Evolutionary conservation across 2,329 filamentous ascomycete genomes (phyloP).

Genomic region (Microsporum ferrugineum): DNA sequence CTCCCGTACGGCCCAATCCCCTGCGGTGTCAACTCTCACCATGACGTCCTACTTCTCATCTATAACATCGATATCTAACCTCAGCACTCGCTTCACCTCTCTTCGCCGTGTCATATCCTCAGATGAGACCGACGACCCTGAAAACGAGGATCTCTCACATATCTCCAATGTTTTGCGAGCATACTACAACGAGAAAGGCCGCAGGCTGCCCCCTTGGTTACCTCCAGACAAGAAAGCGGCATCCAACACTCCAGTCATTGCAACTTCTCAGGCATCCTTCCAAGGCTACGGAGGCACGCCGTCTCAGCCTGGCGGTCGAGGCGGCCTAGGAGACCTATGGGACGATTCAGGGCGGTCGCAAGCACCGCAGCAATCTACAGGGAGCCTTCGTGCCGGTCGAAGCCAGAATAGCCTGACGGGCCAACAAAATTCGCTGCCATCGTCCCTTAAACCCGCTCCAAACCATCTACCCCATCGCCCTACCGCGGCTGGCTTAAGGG

Average conservation of each 20-base stretch:
- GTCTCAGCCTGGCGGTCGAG: conserved; percentile 25
- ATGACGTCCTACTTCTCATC: conserved; percentile 79
- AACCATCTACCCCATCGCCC: conserved; percentile 13
- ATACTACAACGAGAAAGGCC: conserved; percentile 85
- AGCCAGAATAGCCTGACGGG: conserved; percentile 4
- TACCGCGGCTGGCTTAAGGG: neutral
- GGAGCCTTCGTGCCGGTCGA: conserved; percentile 30
- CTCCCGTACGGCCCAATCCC: neutral
- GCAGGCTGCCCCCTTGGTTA: conserved; percentile 72
- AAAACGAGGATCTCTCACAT: conserved; percentile 73
- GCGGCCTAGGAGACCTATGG: conserved; percentile 51
- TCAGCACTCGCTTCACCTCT: conserved; percentile 47
- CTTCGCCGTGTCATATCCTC: conserved; percentile 40
- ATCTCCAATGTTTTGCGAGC: conserved; percentile 84
- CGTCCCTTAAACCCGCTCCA: conserved; percentile 12
- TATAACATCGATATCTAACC: conserved; percentile 40
- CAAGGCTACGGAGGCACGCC: conserved; percentile 24
- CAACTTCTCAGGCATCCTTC: conserved; percentile 44
- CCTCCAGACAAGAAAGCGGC: conserved; percentile 76
- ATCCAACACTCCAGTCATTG: conserved; percentile 37
- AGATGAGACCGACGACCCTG: conserved; percentile 34
- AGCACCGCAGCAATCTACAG: conserved; percentile 24
- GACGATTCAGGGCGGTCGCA: conserved; percentile 30
- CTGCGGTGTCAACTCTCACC: conserved; percentile 17
- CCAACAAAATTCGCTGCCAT: neutral